A percentile compares a stretch with the other conserved stretches of the same genome.
phyloP scores from a whole-genome alignment of 164 flowering plant species.

The Annona squamosa region DNA sequence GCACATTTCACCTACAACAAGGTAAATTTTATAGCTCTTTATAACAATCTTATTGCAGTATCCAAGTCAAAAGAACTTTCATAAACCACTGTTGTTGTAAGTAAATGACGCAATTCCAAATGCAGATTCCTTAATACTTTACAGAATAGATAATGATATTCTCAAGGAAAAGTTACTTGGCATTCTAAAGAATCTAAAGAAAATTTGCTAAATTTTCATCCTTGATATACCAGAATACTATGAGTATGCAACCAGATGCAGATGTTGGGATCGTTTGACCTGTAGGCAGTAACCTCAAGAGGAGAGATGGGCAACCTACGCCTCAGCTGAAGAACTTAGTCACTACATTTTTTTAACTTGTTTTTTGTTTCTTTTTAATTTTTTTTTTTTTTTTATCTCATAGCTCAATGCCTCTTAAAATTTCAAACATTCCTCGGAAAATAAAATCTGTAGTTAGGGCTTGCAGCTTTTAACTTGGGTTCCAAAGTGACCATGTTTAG shows the following conservation, averaged over 20 bases:
- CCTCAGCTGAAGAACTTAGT: no score
- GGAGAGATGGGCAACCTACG: no score
- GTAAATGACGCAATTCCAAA: background rate
- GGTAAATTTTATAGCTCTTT: background rate
- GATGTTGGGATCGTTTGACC: background rate
- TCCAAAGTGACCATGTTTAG: background rate
- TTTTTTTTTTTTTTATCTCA: background rate
- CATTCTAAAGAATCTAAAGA: no score
- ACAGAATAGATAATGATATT: background rate
- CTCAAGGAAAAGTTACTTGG: background rate
- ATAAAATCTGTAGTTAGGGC: background rate
- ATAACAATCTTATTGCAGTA: background rate
- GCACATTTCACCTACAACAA: conserved; percentile 53
- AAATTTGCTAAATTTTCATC: no score
- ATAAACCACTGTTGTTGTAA: no score
- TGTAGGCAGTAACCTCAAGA: no score
- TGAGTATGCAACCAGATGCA: background rate
- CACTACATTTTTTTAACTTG: no score
- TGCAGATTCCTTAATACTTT: background rate
- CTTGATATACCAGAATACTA: no score
- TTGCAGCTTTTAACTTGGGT: background rate
- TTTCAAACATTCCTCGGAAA: background rate
- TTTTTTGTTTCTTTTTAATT: background rate
- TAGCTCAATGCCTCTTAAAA: background rate
- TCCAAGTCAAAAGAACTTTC: background rate